Conservation (phyloP, 306 rosid species). For the Rubus parviflorus region DNA sequence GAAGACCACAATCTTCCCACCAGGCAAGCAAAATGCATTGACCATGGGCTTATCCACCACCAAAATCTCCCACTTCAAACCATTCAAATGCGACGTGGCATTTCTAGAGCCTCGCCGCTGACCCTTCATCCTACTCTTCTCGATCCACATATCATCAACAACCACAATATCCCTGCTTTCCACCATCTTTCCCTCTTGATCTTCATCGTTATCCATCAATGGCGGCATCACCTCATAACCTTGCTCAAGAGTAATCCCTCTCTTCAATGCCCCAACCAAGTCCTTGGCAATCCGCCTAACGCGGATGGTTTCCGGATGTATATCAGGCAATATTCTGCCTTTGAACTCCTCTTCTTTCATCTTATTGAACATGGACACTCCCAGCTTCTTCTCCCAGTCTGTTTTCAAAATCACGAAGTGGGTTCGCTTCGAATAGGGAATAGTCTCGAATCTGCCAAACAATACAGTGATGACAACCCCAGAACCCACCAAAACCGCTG, state of each 20-base stretch:
- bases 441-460: conserved; percentile 62
- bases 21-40: conserved; percentile 74
- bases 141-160: conserved; percentile 72
- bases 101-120: conserved; percentile 38
- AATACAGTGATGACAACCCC: conserved; percentile 51
- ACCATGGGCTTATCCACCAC: conserved; percentile 71
- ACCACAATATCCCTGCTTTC: no score
- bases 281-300: conserved; percentile 64
- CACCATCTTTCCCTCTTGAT: no score
- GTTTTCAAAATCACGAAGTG: conserved; percentile 65
- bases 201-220: conserved; percentile 22
- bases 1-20: conserved; percentile 85
- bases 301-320: conserved; percentile 73
- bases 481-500: conserved; percentile 55
- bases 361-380: conserved; percentile 55
- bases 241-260: conserved; percentile 57
- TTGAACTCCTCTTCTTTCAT: conserved; percentile 47
- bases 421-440: conserved; percentile 71
- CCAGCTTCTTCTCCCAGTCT: conserved; percentile 61
- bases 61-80: conserved; percentile 79
- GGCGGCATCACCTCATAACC: conserved; percentile 45
- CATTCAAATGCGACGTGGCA: conserved; percentile 67
- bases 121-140: conserved; percentile 63
- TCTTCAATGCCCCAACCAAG: conserved; percentile 61
- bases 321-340: conserved; percentile 64